Evolutionary conservation across 2,329 filamentous ascomycete genomes (phyloP).

Genomic region (Curvularia verruculosa): DNA sequence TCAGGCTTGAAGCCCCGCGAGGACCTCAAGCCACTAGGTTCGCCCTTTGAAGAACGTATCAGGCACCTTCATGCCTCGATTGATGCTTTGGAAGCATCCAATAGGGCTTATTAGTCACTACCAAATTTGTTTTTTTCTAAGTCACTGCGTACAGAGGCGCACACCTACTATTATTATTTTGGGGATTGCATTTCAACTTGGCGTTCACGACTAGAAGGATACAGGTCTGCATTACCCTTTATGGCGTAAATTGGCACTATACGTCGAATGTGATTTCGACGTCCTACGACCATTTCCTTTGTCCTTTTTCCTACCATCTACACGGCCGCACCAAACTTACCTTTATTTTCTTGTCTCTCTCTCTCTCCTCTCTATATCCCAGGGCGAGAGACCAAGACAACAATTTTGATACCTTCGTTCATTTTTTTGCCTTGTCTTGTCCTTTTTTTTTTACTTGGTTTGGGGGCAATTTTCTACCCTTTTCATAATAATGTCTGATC

Average conservation of each 20-base stretch:
- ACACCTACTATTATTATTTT: background rate
- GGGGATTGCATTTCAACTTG: slow-evolving; percentile 3
- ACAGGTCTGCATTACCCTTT: background rate
- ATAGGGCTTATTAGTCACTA: background rate
- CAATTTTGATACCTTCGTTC: background rate
- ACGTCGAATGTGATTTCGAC: slow-evolving; percentile 45
- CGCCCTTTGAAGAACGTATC: slow-evolving; percentile 37
- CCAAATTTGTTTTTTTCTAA: slow-evolving; percentile 11
- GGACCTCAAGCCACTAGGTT: slow-evolving; percentile 33
- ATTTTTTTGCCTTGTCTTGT: background rate
- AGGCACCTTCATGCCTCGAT: slow-evolving; percentile 32
- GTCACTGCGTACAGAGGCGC: slow-evolving; percentile 15
- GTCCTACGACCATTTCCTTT: slow-evolving; percentile 43
- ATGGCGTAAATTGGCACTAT: slow-evolving; percentile 35
- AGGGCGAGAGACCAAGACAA: background rate
- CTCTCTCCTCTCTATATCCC: background rate
- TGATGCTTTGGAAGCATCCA: slow-evolving; percentile 28
- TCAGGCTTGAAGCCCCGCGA: slow-evolving; percentile 6
- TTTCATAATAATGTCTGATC: slow-evolving; percentile 2
- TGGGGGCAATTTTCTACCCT: no score
- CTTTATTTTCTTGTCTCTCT: background rate
- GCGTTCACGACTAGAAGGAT: slow-evolving; percentile 4
- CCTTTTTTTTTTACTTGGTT: background rate
- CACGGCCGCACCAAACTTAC: slow-evolving; percentile 5
- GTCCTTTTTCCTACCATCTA: slow-evolving; percentile 14